Percentiles rank a stretch among this genome's conserved stretches.
Conservation (phyloP, 2,329 filamentous ascomycete genomes). For the Byssothecium circinans region DNA sequence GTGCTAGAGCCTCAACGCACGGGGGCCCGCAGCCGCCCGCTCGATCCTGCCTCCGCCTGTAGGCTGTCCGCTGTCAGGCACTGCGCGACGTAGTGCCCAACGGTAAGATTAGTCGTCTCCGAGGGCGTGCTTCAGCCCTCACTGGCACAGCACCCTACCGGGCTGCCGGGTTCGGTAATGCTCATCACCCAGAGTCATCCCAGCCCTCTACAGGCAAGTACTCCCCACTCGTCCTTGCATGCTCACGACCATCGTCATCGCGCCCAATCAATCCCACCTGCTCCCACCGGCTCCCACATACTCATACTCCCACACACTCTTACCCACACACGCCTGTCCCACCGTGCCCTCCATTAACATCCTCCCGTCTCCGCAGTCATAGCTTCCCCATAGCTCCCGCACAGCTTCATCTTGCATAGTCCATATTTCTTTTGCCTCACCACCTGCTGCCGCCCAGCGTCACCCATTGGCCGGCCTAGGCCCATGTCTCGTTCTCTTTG, state of each 20-base stretch:
- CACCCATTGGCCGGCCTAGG: conserved; percentile 26
- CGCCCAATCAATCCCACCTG: conserved; percentile 19
- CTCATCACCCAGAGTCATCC: conserved; percentile 25
- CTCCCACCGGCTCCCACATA: too few species aligned
- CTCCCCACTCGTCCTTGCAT: conserved; percentile 26
- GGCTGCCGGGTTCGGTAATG: conserved; percentile 27
- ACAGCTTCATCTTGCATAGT: conserved; percentile 9
- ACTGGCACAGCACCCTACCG: conserved; percentile 37
- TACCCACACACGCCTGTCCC: conserved; percentile 5
- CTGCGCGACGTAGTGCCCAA: conserved; percentile 39
- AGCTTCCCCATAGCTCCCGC: conserved; percentile 23
- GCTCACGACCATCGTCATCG: conserved; percentile 15
- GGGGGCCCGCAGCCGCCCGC: conserved; percentile 20
- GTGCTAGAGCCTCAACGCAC: conserved; percentile 34
- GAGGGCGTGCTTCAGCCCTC: conserved; percentile 33
- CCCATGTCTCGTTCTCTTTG: conserved; percentile 41
- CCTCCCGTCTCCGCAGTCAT: conserved; percentile 33
- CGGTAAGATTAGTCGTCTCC: conserved; percentile 31
- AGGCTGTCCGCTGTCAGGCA: conserved; percentile 18
- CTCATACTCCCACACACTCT: conserved; percentile 14
- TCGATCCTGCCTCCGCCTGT: conserved; percentile 18
- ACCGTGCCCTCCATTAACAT: conserved; percentile 25
- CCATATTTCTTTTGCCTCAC: conserved; percentile 24
- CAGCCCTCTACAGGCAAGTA: conserved; percentile 20
- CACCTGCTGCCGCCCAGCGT: conserved; percentile 26